Evolutionary conservation across 169 alveolate species (phyloP).

Genomic region (Fabrea salina): DNA sequence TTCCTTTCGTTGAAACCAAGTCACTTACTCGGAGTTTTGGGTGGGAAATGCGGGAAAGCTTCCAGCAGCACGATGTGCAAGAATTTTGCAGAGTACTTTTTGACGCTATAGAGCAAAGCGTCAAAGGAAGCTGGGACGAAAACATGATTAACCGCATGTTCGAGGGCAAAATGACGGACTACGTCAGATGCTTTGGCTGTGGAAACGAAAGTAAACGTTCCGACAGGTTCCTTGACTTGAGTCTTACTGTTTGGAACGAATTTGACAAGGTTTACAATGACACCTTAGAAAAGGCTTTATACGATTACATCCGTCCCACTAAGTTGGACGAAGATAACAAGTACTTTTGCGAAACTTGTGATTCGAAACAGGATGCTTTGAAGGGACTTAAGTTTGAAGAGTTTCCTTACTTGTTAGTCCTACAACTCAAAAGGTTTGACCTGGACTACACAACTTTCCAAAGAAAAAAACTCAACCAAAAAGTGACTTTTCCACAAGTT

Average conservation of each 20-base stretch:
- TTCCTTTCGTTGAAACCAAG: slow-evolving; percentile 70
- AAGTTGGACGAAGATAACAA: slow-evolving; percentile 72
- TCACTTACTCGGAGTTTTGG: slow-evolving; percentile 75
- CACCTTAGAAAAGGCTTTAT: slow-evolving; percentile 68
- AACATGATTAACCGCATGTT: slow-evolving; percentile 67
- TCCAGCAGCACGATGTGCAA: slow-evolving; percentile 82
- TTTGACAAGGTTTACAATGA: slow-evolving; percentile 65
- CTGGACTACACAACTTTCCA: slow-evolving; percentile 68
- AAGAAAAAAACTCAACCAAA: slow-evolving; percentile 75
- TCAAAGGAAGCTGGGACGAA: slow-evolving; percentile 48
- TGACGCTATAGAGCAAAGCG: slow-evolving; percentile 82
- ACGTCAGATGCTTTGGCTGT: slow-evolving; percentile 79
- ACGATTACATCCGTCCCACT: slow-evolving; percentile 78
- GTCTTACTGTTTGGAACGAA: slow-evolving; percentile 74
- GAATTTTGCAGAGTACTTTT: slow-evolving; percentile 83
- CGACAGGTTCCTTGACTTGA: slow-evolving; percentile 74
- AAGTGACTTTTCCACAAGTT: slow-evolving; percentile 77
- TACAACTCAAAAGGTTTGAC: slow-evolving; percentile 77
- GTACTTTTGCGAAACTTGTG: slow-evolving; percentile 78
- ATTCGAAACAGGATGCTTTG: slow-evolving; percentile 71
- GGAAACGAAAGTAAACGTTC: slow-evolving; percentile 53
- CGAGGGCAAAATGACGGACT: slow-evolving; percentile 71
- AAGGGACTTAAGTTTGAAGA: slow-evolving; percentile 73
- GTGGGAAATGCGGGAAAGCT: slow-evolving; percentile 75
- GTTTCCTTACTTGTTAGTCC: slow-evolving; percentile 61